A percentile compares a stretch with the other conserved stretches of the same genome.
These are phyloP conservation scores for Sanghuangporus weigelae DNA, from an alignment of 1,284 basidiomycete genomes.

Conservation along the genomic window DNA sequence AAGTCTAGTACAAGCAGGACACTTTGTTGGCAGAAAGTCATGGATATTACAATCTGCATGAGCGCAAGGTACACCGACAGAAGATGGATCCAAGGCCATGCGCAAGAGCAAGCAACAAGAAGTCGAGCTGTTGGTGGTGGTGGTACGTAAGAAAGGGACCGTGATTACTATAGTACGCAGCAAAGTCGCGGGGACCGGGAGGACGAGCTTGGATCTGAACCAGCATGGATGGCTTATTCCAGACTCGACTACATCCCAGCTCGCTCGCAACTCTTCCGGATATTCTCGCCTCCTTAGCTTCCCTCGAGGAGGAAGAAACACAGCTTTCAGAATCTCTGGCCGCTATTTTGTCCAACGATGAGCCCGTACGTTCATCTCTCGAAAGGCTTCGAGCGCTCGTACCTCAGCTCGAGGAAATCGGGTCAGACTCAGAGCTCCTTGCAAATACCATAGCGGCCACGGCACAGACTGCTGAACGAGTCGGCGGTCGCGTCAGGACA, in stretches of 20 bases:
- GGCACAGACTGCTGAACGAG: slow-evolving; percentile 81
- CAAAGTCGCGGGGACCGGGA: neutral
- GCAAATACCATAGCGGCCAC: slow-evolving; percentile 58
- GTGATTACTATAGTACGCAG: neutral
- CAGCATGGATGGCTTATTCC: neutral
- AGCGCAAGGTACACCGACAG: neutral
- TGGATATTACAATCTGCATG: neutral
- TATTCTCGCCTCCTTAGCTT: slow-evolving; percentile 65
- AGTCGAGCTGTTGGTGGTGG: neutral
- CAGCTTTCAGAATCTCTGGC: slow-evolving; percentile 75
- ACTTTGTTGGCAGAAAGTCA: slow-evolving; percentile 6
- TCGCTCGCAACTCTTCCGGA: slow-evolving; percentile 60
- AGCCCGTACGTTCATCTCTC: slow-evolving; percentile 64
- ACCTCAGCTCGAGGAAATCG: slow-evolving; percentile 59
- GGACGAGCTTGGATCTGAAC: neutral
- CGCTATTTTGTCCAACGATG: slow-evolving; percentile 61
- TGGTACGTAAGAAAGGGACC: neutral
- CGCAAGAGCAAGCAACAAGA: neutral
- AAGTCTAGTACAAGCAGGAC: neutral
- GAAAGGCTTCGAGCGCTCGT: slow-evolving; percentile 57
- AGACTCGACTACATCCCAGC: slow-evolving; percentile 12
- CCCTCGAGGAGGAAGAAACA: slow-evolving; percentile 74
- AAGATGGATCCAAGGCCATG: neutral
- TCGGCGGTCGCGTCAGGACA: slow-evolving; percentile 82
- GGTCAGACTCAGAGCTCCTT: slow-evolving; percentile 55